Percentiles rank a stretch among this genome's conserved stretches.
Evolutionary conservation across 495 filamentous ascomycete species (phyloP).

Genomic region (Bacidia rubella): DNA sequence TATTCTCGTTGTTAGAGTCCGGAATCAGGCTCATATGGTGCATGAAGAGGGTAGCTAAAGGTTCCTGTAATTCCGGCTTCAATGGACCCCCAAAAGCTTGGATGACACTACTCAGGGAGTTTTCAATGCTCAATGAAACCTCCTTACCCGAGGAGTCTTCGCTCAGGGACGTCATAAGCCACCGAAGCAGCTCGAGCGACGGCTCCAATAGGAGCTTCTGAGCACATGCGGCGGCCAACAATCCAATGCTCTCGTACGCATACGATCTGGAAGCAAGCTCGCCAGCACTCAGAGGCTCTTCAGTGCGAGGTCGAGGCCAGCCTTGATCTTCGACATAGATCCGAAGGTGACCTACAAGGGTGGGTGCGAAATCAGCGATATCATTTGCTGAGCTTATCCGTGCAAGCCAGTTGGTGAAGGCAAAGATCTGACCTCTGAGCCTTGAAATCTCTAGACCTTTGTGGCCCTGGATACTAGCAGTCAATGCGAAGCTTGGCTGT

Average conservation of each 20-base stretch:
- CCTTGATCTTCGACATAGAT: constrained; percentile 69
- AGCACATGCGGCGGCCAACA: constrained; percentile 41
- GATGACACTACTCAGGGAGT: constrained; percentile 67
- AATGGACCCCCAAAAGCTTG: constrained; percentile 39
- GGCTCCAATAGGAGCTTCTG: constrained; percentile 39
- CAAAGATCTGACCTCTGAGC: constrained; percentile 71
- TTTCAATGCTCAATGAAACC: constrained; percentile 76
- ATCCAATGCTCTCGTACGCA: constrained; percentile 75
- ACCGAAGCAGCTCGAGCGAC: constrained; percentile 50
- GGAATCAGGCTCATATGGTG: constrained; percentile 49
- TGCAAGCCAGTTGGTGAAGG: constrained; percentile 78
- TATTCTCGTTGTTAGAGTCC: constrained; percentile 30
- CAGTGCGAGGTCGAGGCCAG: constrained; percentile 53
- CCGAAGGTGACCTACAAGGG: constrained; percentile 55
- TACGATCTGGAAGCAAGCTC: constrained; percentile 54
- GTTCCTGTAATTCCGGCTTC: constrained; percentile 29
- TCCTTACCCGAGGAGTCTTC: constrained; percentile 62
- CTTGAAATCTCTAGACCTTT: constrained; percentile 57
- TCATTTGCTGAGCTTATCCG: constrained; percentile 50
- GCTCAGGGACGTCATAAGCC: constrained; percentile 70
- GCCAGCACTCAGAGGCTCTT: constrained; percentile 27
- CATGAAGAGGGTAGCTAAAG: constrained; percentile 48
- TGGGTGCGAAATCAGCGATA: constrained; percentile 49
- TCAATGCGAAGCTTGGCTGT: constrained; percentile 20
- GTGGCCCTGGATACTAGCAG: constrained; percentile 31